phyloP scores from a whole-genome alignment of 208 protist genomes.

The Tritrichomonas musculus region DNA sequence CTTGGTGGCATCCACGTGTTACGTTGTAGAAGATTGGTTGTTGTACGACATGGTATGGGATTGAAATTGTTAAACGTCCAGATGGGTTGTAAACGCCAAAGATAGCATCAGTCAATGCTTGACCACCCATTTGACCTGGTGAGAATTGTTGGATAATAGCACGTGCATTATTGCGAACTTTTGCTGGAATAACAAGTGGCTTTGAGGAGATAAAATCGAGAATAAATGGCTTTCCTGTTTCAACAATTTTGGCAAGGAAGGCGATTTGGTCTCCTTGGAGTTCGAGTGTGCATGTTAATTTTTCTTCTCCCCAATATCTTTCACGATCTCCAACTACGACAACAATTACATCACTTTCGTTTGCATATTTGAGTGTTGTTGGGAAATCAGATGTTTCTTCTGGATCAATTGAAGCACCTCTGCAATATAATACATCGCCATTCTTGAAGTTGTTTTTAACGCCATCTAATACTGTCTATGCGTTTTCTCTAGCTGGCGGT shows the following conservation, averaged over 20 bases:
- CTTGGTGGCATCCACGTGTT: not conserved
- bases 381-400: slow-evolving; percentile 36
- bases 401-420: not conserved
- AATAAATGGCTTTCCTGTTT: slow-evolving; percentile 34
- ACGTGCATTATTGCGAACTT: not conserved
- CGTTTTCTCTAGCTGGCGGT: no score
- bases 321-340: not conserved
- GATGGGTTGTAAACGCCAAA: slow-evolving; percentile 42
- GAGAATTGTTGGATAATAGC: slow-evolving; percentile 49
- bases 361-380: not conserved
- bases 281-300: not conserved
- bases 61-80: slow-evolving; percentile 48
- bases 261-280: not conserved
- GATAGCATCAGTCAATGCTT: slow-evolving; percentile 45
- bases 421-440: not conserved
- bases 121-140: slow-evolving; percentile 46
- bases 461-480: not conserved
- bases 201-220: slow-evolving; percentile 49
- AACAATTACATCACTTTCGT: not conserved
- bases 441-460: not conserved
- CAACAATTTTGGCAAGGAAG: not conserved
- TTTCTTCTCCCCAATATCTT: not conserved
- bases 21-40: slow-evolving; percentile 8
- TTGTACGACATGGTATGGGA: slow-evolving; percentile 37
- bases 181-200: slow-evolving; percentile 39